phyloP scores from a whole-genome alignment of 2,329 filamentous ascomycete genomes.

The Arthrinium phaeospermum region DNA sequence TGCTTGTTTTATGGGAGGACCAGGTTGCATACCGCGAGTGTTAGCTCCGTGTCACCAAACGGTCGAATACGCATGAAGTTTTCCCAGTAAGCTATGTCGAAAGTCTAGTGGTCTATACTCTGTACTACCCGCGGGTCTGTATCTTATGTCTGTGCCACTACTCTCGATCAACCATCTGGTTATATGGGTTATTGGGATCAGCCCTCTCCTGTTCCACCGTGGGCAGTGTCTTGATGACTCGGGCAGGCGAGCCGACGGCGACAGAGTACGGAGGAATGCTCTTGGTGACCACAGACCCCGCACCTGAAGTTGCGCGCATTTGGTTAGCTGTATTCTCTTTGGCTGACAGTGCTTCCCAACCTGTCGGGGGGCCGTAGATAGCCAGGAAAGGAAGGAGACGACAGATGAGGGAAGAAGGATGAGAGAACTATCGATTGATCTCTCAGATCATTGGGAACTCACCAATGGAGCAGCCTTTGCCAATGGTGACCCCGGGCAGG shows the following conservation, averaged over 20 bases:
- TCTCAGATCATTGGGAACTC: not conserved
- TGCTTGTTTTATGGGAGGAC: not conserved
- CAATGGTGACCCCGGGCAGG: slow-evolving; percentile 58
- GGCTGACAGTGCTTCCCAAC: not conserved
- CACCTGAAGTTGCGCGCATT: slow-evolving; percentile 26
- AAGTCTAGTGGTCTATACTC: not conserved
- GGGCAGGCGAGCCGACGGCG: slow-evolving; percentile 54
- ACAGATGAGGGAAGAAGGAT: not conserved
- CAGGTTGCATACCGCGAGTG: not conserved
- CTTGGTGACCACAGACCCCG: slow-evolving; percentile 56
- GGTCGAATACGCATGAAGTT: not conserved
- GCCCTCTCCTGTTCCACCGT: slow-evolving; percentile 19
- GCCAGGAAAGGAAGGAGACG: not conserved
- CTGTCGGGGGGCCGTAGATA: not conserved
- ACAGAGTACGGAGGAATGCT: slow-evolving; percentile 54
- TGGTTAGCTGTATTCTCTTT: not conserved
- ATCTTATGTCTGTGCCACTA: not conserved
- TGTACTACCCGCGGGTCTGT: not conserved
- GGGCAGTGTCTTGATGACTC: slow-evolving; percentile 41
- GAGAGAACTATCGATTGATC: not conserved
- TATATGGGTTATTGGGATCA: slow-evolving; percentile 15
- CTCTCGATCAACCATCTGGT: not conserved
- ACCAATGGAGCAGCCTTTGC: slow-evolving; percentile 56
- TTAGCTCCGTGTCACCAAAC: not conserved
- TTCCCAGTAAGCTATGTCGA: not conserved